Evolutionary conservation across 441 rosid genomes (phyloP), one percentile per base, ranked within the genome.

Genomic region (Pelargonium myrrhifolium): DNA sequence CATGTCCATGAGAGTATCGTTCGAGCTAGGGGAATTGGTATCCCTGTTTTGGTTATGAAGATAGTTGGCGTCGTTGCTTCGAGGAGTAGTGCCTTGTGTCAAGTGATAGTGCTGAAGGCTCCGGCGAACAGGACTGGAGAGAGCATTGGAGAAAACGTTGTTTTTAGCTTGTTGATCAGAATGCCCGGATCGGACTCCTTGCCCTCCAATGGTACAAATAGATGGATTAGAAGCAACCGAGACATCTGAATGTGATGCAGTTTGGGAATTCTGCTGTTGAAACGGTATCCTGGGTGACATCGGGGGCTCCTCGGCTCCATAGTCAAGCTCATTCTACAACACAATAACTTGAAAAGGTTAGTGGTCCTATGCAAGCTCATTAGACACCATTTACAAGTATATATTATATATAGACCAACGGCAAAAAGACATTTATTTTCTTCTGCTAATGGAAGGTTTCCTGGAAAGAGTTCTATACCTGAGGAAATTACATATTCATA

Each of bases 81-180:
- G 74, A n/a, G 71, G 68, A 62, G 74, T 65, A 1, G 73, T 68
- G 1, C 77, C 72, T 59, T 76, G 82, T 2, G 75, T 60, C 72
- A 82, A 66, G 74, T 85, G 79, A 77, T 81, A 84, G 43, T 72
- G 79, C 67, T 85, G 89, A 61, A 87, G 89, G 79, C 86, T 85
- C 65, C 84, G 79, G 26, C 87, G 84, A 70, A 84, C 84, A 0
- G 92, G 92, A 69, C 89, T 87, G 9, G 89, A 85, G 47, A 87
- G 85, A 65, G 79, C 87, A 62, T 78, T 76, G 0, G 86, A 83
- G 69, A 83, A 83, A 47, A 80, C 85, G 0, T 80, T 69, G 78
- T 71, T 47, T 74, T 85, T 87, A 4, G 71, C 79, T 79, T 81
- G 82, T 3, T 70, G 70, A 76, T 80, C 81, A 22, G 75, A 40